Evolutionary conservation across 805 yeast genomes (phyloP).

Genomic region (Hanseniaspora lachancei): DNA sequence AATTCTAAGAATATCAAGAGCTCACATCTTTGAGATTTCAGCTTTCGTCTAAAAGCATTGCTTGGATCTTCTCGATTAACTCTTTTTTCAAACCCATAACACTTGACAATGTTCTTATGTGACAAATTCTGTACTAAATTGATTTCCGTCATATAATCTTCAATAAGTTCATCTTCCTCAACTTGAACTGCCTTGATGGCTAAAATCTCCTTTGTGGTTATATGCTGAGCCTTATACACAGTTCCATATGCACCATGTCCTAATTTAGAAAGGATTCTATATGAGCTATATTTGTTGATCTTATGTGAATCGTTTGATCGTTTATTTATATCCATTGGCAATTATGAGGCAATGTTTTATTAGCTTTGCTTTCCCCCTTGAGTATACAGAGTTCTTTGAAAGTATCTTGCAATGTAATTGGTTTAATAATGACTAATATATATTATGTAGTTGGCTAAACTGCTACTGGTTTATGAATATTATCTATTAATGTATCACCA

Average conservation of each 20-base stretch:
- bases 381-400: no score
- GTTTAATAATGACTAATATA: no score
- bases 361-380: no score
- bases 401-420: no score
- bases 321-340: neutral
- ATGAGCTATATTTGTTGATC: conserved; percentile 24
- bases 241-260: conserved; percentile 90
- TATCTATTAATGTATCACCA: no score
- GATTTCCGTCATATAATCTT: conserved; percentile 49
- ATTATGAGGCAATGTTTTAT: neutral
- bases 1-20: conserved; percentile 69
- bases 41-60: neutral
- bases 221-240: conserved; percentile 64
- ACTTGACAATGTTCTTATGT: conserved; percentile 83
- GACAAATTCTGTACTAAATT: conserved; percentile 59
- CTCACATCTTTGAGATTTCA: conserved; percentile 21
- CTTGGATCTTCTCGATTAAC: conserved; percentile 23
- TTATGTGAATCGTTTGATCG: neutral
- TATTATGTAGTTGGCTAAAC: no score
- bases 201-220: conserved; percentile 50
- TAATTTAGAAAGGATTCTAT: conserved; percentile 44
- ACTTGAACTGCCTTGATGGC: conserved; percentile 72
- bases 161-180: conserved; percentile 55
- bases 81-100: conserved; percentile 77
- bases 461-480: no score